phyloP scores from a whole-genome alignment of 2,329 filamentous ascomycete genomes.

The Talaromyces sp. region DNA sequence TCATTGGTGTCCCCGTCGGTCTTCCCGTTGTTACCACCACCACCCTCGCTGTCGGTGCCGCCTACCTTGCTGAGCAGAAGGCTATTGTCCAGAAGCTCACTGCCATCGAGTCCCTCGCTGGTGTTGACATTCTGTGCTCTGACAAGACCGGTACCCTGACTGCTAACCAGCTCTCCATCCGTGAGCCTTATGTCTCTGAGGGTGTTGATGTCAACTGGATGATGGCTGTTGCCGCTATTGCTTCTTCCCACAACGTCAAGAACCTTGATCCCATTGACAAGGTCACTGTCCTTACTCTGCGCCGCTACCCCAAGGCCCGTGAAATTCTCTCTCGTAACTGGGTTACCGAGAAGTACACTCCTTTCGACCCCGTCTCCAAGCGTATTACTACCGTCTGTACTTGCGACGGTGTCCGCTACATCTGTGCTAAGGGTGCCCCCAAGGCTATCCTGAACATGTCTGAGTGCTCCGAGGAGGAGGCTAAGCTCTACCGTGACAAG shows the following conservation, averaged over 20 bases:
- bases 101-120: constrained; percentile 73
- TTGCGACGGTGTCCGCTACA: constrained; percentile 70
- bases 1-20: constrained; percentile 79
- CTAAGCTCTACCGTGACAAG: constrained; percentile 70
- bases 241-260: constrained; percentile 78
- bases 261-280: constrained; percentile 79
- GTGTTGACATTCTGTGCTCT: constrained; percentile 78
- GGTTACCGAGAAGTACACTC: constrained; percentile 75
- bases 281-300: constrained; percentile 74
- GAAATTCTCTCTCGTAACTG: constrained; percentile 75
- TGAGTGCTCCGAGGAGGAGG: constrained; percentile 67
- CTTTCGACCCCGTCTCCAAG: constrained; percentile 75
- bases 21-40: constrained; percentile 78
- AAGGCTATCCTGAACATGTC: constrained; percentile 73
- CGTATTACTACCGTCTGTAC: constrained; percentile 72
- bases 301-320: constrained; percentile 75
- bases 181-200: constrained; percentile 75
- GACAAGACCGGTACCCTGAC: constrained; percentile 77
- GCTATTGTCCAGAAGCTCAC: constrained; percentile 80
- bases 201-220: constrained; percentile 81
- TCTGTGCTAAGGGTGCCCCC: constrained; percentile 76
- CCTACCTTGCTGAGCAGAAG: constrained; percentile 76
- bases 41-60: constrained; percentile 74
- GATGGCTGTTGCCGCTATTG: constrained; percentile 78
- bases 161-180: constrained; percentile 67